phyloP scores from a whole-genome alignment of 305 asterid genomes.

The Solanum hybrid region DNA sequence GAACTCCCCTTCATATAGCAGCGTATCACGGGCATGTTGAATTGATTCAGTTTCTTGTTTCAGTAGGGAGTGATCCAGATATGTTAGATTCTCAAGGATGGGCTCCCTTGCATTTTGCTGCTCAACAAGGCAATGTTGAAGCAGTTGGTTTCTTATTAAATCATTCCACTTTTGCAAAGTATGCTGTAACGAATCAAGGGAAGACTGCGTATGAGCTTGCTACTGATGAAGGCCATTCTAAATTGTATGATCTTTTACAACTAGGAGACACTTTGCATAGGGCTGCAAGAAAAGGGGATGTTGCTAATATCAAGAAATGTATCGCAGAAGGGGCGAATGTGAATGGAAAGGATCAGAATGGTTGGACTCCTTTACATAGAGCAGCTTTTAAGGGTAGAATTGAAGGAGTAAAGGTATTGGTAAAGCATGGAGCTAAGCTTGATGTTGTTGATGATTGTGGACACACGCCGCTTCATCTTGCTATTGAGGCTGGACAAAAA shows the following conservation, averaged over 20 bases:
- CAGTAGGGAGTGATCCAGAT: conserved; percentile 41
- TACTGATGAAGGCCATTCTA: conserved; percentile 30
- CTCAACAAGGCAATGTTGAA: conserved; percentile 28
- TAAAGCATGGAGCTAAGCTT: conserved; percentile 50
- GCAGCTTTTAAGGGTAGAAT: conserved; percentile 54
- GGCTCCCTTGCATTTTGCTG: conserved; percentile 55
- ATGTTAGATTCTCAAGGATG: conserved; percentile 27
- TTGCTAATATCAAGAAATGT: conserved; percentile 35
- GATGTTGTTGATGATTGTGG: conserved; percentile 49
- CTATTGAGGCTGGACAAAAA: conserved; percentile 48
- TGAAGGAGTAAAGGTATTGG: conserved; percentile 43
- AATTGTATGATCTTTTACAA: conserved; percentile 31
- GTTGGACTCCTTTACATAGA: conserved; percentile 69
- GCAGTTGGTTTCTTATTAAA: conserved; percentile 28
- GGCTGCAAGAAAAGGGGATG: conserved; percentile 43
- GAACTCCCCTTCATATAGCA: conserved; percentile 53
- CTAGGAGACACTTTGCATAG: conserved; percentile 40
- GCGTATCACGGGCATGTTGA: conserved; percentile 35
- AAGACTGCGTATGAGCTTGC: conserved; percentile 51
- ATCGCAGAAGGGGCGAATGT: conserved; percentile 45
- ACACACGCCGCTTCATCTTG: conserved; percentile 53
- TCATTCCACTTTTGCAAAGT: conserved; percentile 32
- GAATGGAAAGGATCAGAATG: conserved; percentile 58
- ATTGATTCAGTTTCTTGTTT: conserved; percentile 40
- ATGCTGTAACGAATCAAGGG: conserved; percentile 34